Percentiles rank a stretch among this genome's conserved stretches.
These are phyloP conservation scores for Syncephalastrum monosporum DNA, from an alignment of 371 early-diverging fungal genomes.

Conservation along the genomic window DNA sequence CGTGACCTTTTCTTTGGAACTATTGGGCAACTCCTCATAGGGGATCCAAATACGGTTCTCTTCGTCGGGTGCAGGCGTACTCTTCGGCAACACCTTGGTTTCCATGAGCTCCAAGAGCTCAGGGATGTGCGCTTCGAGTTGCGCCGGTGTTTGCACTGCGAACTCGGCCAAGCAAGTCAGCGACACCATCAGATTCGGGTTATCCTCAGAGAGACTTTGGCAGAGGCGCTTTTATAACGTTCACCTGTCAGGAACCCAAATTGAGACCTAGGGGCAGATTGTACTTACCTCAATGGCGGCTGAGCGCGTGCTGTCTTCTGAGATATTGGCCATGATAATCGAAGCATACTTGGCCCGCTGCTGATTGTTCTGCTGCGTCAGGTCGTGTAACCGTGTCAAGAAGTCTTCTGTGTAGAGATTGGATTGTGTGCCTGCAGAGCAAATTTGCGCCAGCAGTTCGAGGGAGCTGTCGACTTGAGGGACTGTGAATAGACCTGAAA, in stretches of 20 bases:
- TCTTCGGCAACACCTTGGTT: constrained; percentile 52
- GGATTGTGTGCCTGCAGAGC: too few relatives aligned
- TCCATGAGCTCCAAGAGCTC: constrained; percentile 56
- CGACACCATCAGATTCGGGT: constrained; percentile 37
- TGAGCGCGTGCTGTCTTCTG: constrained; percentile 8
- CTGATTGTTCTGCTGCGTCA: constrained; percentile 36
- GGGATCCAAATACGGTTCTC: constrained; percentile 30
- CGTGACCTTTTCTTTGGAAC: constrained; percentile 34
- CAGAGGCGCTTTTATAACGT: too few relatives aligned
- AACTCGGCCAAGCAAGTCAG: constrained; percentile 59
- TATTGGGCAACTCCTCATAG: constrained; percentile 27
- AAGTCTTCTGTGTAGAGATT: too few relatives aligned
- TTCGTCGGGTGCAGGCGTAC: constrained; percentile 22
- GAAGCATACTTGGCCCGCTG: constrained; percentile 63
- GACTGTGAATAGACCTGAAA: not conserved
- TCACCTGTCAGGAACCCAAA: too few relatives aligned
- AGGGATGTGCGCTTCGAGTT: constrained; percentile 43
- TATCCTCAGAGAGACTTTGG: constrained; percentile 24
- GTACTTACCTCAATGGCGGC: too few relatives aligned
- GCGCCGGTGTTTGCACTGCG: constrained; percentile 49
- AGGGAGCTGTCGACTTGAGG: constrained; percentile 8
- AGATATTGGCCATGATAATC: constrained; percentile 54
- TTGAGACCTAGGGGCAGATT: too few relatives aligned
- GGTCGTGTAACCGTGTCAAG: too few relatives aligned
- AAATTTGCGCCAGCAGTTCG: constrained; percentile 12